Conservation (phyloP, 805 yeast species). For the Wickerhamiella azyma region DNA sequence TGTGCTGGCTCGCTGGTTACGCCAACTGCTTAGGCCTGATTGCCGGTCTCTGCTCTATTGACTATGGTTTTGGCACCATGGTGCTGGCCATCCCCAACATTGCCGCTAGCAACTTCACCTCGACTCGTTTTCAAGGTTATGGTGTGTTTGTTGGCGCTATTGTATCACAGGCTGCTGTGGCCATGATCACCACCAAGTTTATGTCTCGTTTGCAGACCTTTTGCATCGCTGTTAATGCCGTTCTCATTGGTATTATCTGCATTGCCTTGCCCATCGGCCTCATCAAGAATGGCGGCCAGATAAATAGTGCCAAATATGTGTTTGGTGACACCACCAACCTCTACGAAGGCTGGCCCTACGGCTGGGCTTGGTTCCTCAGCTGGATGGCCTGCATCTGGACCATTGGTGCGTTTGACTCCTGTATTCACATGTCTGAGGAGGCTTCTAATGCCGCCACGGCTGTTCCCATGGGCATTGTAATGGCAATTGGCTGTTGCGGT, state of each 20-base stretch:
- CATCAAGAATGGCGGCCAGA: constrained; percentile 19
- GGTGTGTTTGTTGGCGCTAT: constrained; percentile 56
- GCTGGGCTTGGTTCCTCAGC: constrained; percentile 41
- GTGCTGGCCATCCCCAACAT: constrained; percentile 28
- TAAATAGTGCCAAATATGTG: constrained; percentile 40
- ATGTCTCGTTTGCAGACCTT: constrained; percentile 47
- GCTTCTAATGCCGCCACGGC: constrained; percentile 48
- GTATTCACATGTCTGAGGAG: constrained; percentile 63
- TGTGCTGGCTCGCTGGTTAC: constrained; percentile 52
- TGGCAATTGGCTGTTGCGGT: constrained; percentile 46
- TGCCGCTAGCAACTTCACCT: constrained; percentile 28
- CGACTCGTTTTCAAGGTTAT: constrained; percentile 41
- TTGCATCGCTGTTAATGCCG: constrained; percentile 42
- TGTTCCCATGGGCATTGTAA: constrained; percentile 51
- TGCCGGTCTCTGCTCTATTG: constrained; percentile 54
- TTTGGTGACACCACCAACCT: constrained; percentile 40
- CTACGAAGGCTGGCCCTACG: constrained; percentile 40
- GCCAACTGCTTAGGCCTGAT: constrained; percentile 53
- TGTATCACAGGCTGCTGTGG: constrained; percentile 36
- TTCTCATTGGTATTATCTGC: constrained; percentile 39
- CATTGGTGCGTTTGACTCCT: constrained; percentile 58
- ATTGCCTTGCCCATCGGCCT: constrained; percentile 53
- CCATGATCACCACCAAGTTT: constrained; percentile 43
- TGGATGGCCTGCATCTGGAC: constrained; percentile 66
- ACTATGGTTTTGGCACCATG: constrained; percentile 58